Conservation (phyloP, 331 rosid genomes). For the Acacia concinna region DNA sequence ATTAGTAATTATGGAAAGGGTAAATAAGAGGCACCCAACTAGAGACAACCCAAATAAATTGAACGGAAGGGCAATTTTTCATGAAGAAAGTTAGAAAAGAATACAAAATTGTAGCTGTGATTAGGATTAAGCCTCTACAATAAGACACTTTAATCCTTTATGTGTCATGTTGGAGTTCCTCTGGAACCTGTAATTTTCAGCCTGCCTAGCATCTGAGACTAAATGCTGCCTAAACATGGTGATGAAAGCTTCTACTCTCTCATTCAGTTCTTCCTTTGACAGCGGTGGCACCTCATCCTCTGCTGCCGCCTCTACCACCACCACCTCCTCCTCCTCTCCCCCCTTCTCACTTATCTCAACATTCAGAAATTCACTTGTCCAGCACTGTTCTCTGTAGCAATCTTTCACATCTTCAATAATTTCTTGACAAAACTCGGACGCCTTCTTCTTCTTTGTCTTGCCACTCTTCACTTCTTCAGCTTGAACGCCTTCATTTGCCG, state of each 20-base stretch:
- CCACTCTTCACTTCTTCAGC: conserved; percentile 35
- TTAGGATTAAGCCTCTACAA: conserved; percentile 37
- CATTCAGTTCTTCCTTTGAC: conserved; percentile 88
- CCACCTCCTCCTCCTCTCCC: background rate
- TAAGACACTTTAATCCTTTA: conserved; percentile 38
- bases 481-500: conserved; percentile 15
- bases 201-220: conserved; percentile 69
- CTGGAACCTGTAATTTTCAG: conserved; percentile 34
- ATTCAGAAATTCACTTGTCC: conserved; percentile 29
- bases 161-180: conserved; percentile 27
- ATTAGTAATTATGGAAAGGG: background rate
- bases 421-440: conserved; percentile 27
- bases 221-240: conserved; percentile 84
- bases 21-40: conserved; percentile 16
- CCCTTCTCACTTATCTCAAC: conserved; percentile 31
- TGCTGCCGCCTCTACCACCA: conserved; percentile 21
- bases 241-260: conserved; percentile 89
- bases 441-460: conserved; percentile 24
- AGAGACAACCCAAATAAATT: conserved; percentile 33
- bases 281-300: conserved; percentile 44
- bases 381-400: conserved; percentile 27
- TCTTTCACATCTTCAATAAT: conserved; percentile 36
- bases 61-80: conserved; percentile 26
- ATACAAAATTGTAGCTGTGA: conserved; percentile 22
- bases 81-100: background rate